Evolutionary conservation across 306 rosid genomes (phyloP).

Genomic region (Trichosanthes truncata): DNA sequence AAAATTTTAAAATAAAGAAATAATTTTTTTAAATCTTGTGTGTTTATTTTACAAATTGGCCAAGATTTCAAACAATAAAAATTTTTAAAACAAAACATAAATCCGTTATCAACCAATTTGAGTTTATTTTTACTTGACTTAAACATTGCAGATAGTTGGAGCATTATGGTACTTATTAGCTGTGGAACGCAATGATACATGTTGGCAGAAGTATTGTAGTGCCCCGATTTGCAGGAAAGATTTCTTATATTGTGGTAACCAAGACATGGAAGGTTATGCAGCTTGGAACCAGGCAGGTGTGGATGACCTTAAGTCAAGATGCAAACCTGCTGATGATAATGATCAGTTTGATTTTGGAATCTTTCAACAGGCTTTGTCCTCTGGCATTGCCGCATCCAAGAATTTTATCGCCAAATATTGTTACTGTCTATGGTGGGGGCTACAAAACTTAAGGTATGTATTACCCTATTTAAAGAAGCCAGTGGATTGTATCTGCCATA

Average conservation of each 20-base stretch:
- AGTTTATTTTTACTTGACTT: not conserved
- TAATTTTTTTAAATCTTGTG: not conserved
- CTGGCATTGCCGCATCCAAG: slow-evolving; percentile 51
- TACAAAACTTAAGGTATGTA: slow-evolving; percentile 78
- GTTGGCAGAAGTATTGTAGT: slow-evolving; percentile 74
- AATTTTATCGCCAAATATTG: slow-evolving; percentile 68
- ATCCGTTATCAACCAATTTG: not conserved
- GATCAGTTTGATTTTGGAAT: slow-evolving; percentile 73
- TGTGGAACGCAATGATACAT: slow-evolving; percentile 77
- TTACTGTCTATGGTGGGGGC: slow-evolving; percentile 99
- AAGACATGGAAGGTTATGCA: slow-evolving; percentile 16
- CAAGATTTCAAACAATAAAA: not conserved
- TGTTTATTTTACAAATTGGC: not conserved
- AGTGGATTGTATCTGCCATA: not conserved
- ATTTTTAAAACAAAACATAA: too few species aligned
- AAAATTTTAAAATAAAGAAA: not conserved
- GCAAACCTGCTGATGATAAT: slow-evolving; percentile 26
- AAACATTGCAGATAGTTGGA: slow-evolving; percentile 74
- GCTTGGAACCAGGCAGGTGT: slow-evolving; percentile 29
- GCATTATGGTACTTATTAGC: slow-evolving; percentile 95
- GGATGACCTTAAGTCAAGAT: slow-evolving; percentile 15
- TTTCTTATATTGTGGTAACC: slow-evolving; percentile 67
- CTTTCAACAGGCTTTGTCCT: slow-evolving; percentile 50
- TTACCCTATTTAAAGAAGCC: not conserved
- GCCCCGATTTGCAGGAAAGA: slow-evolving; percentile 21